phyloP scores from a whole-genome alignment of 306 rosid species.

The Sophora flavescens region DNA sequence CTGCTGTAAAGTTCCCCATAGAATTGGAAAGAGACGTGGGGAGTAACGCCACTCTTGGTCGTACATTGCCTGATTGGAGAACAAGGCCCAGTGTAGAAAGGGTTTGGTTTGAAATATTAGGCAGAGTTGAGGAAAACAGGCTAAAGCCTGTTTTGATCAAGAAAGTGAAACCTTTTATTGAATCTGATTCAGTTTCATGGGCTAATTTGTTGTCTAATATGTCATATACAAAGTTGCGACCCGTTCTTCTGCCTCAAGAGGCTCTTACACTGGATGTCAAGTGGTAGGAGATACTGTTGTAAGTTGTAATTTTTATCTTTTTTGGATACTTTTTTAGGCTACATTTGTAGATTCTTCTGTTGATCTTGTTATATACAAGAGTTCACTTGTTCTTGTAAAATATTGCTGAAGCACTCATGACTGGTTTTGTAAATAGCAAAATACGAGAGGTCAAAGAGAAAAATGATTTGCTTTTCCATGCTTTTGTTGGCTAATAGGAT shows the following conservation, averaged over 20 bases:
- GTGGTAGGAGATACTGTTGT: constrained; percentile 71
- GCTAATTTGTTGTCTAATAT: constrained; percentile 78
- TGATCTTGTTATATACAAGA: constrained; percentile 40
- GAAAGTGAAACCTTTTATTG: constrained; percentile 66
- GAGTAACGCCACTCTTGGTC: constrained; percentile 43
- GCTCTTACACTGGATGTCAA: constrained; percentile 89
- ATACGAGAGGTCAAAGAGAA: constrained; percentile 19
- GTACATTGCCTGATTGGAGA: constrained; percentile 71
- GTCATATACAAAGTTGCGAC: constrained; percentile 75
- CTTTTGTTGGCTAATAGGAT: constrained; percentile 23
- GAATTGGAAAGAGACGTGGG: constrained; percentile 68
- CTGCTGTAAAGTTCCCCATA: constrained; percentile 62
- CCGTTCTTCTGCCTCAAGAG: constrained; percentile 78
- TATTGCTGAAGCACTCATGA: constrained; percentile 23
- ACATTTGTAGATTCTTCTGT: constrained; percentile 36
- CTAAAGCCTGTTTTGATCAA: constrained; percentile 62
- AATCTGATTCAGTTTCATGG: constrained; percentile 77
- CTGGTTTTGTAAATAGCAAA: constrained; percentile 62
- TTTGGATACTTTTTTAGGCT: constrained; percentile 24
- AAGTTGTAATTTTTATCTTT: constrained; percentile 41
- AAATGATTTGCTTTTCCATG: constrained; percentile 33
- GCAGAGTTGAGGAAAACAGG: constrained; percentile 62
- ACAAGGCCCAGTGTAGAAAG: constrained; percentile 67
- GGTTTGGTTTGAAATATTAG: constrained; percentile 72
- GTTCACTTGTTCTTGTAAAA: constrained; percentile 48